Base-by-base conservation (phyloP, 164 flowering plant genomes). In the Nymphaea thermarum region DNA sequence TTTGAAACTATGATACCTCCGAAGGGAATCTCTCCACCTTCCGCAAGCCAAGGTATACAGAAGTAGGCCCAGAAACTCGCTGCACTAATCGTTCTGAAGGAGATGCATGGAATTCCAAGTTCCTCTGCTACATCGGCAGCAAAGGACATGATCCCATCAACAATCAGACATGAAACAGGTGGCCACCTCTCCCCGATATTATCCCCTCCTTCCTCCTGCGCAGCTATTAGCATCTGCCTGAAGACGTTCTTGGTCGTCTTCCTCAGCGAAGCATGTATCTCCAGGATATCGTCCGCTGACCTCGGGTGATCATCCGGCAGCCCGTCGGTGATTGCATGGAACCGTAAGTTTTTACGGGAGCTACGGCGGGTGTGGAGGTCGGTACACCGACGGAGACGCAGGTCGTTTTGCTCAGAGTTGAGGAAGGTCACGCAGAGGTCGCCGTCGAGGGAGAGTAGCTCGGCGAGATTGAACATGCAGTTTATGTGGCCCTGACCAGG, bases 401-500 rank as follows among this genome's bases (percentile, higher is more conserved):
- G 17, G 62, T 78, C 80, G 71, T 62, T 73, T 61, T 65, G 53
- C 5, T 77, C 69, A 51, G 79, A 65, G 79, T 77, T 79, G 67
- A 79, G 68, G 74, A 75, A 79, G 71, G 79, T 77, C 67, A 80
- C 66, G 44, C 70, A 67, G 67, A 80, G 57, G 59, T 74, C 74
- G 43, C 79, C 63, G 63, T n/a, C 36, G 8, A 53, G 43, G 70
- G 68, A 68, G 42, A 82, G 76, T 44, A 80, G 82, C 75, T 77
- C 72, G 10, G 83, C 82, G 44, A 82, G 62, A 36, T 73, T 76
- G 63, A 82, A 75, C 85, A 82, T 82, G 70, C 76, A 73, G 67
- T 79, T 82, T 68, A 80, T 65, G 74, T 82, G 80, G 62, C 85
- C 82, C 53, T 80, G 82, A 7, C 76, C 77, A 0, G 81, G 81